phyloP scores from a whole-genome alignment of 768 basidiomycete genomes.

The Mrakia blollopis region DNA sequence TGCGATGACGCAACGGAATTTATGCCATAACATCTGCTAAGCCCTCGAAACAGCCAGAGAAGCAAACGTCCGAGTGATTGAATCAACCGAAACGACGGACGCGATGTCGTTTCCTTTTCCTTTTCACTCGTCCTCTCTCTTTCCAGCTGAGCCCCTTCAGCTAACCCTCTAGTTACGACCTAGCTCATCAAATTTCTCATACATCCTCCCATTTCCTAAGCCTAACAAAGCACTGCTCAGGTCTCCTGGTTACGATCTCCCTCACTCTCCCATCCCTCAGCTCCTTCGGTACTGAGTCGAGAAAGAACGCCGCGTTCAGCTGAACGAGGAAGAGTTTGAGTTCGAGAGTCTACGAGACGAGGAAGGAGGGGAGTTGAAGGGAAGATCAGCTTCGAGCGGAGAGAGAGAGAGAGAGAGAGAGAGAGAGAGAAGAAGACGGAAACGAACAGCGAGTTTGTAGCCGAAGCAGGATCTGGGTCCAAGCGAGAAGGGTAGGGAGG shows the following conservation, averaged over 20 bases:
- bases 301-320: slow-evolving; percentile 5
- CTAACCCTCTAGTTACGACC: no score
- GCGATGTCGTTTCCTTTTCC: no score
- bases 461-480: slow-evolving; percentile 12
- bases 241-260: slow-evolving; percentile 4
- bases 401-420: background rate
- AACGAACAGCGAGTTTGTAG: slow-evolving; percentile 1
- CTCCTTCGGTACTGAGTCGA: slow-evolving; percentile 7
- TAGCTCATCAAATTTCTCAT: no score
- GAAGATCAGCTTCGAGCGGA: background rate
- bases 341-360: background rate
- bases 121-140: no score
- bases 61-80: no score
- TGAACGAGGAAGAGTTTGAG: slow-evolving; percentile 16
- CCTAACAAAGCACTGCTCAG: slow-evolving; percentile 10
- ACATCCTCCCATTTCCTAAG: slow-evolving; percentile 7
- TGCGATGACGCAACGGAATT: no score
- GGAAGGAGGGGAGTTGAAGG: background rate
- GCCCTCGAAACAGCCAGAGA: no score
- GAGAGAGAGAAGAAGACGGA: background rate
- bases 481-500: background rate
- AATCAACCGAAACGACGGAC: no score
- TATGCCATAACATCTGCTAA: no score
- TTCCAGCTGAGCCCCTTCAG: no score
- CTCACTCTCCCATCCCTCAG: background rate